Conservation (phyloP, 129 eudicot genomes). For the Flaveria robusta region DNA sequence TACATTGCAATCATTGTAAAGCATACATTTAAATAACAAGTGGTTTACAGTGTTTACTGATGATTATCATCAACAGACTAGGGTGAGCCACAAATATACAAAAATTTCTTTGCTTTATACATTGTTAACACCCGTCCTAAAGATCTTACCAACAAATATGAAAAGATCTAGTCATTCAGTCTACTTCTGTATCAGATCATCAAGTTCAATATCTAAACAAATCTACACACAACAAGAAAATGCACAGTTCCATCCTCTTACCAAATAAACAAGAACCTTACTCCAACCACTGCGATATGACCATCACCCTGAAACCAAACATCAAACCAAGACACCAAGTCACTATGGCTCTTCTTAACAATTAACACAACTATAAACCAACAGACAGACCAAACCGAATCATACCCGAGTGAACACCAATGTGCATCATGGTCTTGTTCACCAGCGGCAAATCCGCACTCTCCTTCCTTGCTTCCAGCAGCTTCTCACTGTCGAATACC, state of each 20-base stretch:
- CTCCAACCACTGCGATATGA: neutral
- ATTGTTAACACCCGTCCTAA: too few relatives aligned
- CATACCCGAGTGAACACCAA: slow-evolving; percentile 46
- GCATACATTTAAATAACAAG: neutral
- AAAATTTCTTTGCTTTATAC: too few relatives aligned
- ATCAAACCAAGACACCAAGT: neutral
- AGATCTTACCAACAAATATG: neutral
- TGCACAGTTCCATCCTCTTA: slow-evolving; percentile 19
- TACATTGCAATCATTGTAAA: too few relatives aligned
- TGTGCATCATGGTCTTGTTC: slow-evolving; percentile 64
- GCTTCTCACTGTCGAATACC: slow-evolving; percentile 39
- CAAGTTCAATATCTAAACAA: slow-evolving; percentile 15
- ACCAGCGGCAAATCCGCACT: slow-evolving; percentile 61
- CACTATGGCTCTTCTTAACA: too few relatives aligned
- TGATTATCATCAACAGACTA: too few relatives aligned
- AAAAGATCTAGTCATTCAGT: neutral
- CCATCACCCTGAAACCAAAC: slow-evolving; percentile 35
- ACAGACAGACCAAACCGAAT: neutral
- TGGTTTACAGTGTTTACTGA: too few relatives aligned
- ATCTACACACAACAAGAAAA: slow-evolving; percentile 11
- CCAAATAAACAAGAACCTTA: slow-evolving; percentile 8
- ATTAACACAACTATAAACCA: neutral
- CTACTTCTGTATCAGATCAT: slow-evolving; percentile 3
- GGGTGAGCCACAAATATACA: too few relatives aligned
- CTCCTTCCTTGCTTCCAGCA: slow-evolving; percentile 50